Base-by-base conservation (phyloP, 495 filamentous ascomycete genomes). In the Jackrogersella multiformis region DNA sequence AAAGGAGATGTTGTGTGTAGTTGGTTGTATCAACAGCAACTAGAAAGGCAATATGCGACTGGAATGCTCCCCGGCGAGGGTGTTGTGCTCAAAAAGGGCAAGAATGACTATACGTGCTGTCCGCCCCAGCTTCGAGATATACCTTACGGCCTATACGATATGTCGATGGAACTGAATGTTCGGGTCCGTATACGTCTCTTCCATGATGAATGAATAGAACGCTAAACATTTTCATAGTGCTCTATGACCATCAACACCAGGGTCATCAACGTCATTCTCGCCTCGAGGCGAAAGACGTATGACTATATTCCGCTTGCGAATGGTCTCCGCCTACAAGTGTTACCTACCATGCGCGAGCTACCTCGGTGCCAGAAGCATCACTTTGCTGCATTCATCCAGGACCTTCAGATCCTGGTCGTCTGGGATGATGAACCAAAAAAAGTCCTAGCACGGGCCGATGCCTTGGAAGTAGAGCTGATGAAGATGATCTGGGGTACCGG, bases 341-440 rank as follows among this genome's bases (percentile, higher is more conserved):
- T 90, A 15, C 82, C 80, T 7, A 81, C 78, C 44, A 81, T 89
- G 60, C 68, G 70, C 4, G 80, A 84, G 36, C 76, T 90, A 1
- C 84, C 85, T 2, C 71, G 74, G 13, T 86, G 85, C 51, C 82
- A 88, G 71, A 87, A 87, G 68, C 85, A 89, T 69, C 88, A 90
- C 48, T 89, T 87, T 60, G 88, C 86, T n/a, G 88, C 88, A 28
- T 89, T 90, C 68, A 85, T 89, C 46, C 78, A 82, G 45, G 81
- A 87, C 56, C 72, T 74, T n/a, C 75, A 77, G 24, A 75, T 88
- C 4, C 69, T 90, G 15, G 77, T 89, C 12, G 86, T 89, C n/a
- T 90, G 88, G 88, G 88, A 87, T 44, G 88, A 90, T 58, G 82
- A 87, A 24, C 86, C 87, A 0, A 79, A 81, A 64, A 78, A 83